phyloP scores from a whole-genome alignment of 2,329 filamentous ascomycete species.

The Alternaria sp. region DNA sequence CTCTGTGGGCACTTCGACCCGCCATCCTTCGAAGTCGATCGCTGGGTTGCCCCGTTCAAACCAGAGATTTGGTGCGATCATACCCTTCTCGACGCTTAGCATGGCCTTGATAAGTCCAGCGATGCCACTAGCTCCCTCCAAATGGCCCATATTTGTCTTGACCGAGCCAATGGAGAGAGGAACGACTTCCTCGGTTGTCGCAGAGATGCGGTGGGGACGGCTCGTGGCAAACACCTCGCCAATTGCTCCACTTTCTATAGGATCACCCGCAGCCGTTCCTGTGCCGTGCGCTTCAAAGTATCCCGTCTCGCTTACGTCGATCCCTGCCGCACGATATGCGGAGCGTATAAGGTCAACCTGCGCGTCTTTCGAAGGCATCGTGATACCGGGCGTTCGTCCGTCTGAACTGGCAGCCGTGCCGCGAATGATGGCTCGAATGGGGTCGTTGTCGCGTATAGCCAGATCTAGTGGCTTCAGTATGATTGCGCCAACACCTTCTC shows the following conservation, averaged over 20 bases:
- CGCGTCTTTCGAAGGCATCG: slow-evolving; percentile 52
- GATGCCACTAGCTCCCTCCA: slow-evolving; percentile 49
- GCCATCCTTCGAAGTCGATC: slow-evolving; percentile 18
- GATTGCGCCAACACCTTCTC: slow-evolving; percentile 60
- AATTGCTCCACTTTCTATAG: slow-evolving; percentile 14
- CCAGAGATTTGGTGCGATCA: slow-evolving; percentile 37
- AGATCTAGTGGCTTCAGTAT: slow-evolving; percentile 33
- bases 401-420: slow-evolving; percentile 30
- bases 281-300: slow-evolving; percentile 37
- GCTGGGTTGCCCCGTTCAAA: slow-evolving; percentile 20
- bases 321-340: slow-evolving; percentile 47
- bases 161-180: slow-evolving; percentile 23
- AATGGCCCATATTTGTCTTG: slow-evolving; percentile 53
- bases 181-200: slow-evolving; percentile 5
- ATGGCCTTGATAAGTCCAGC: slow-evolving; percentile 49
- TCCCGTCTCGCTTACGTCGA: slow-evolving; percentile 36
- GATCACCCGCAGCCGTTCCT: slow-evolving; percentile 39
- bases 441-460: slow-evolving; percentile 30
- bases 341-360: slow-evolving; percentile 41
- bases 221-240: slow-evolving; percentile 11
- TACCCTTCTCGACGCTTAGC: slow-evolving; percentile 48
- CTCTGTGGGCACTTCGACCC: slow-evolving; percentile 18
- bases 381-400: slow-evolving; percentile 25
- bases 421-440: slow-evolving; percentile 38
- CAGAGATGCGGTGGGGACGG: slow-evolving; percentile 2